Conservation (phyloP, 2,329 filamentous ascomycete species). For the Aureobasidium sp. region DNA sequence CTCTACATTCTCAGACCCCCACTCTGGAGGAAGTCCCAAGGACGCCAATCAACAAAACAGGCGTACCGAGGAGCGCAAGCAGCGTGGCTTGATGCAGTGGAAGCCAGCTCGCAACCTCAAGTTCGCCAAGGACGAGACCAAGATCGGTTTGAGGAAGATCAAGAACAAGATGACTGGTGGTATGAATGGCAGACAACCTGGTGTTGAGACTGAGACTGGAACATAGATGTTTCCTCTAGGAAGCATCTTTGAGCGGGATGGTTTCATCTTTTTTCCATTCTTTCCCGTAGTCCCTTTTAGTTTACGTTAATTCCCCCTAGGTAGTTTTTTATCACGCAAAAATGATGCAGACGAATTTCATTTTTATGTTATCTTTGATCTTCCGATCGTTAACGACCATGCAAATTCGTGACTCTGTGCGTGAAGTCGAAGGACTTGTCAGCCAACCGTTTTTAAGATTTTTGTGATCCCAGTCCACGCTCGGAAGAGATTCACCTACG, state of each 20-base stretch:
- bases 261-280: background rate
- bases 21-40: conserved; percentile 30
- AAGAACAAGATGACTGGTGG: conserved; percentile 63
- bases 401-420: too few species aligned
- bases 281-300: background rate
- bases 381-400: too few species aligned
- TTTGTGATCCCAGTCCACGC: too few species aligned
- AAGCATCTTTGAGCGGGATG: background rate
- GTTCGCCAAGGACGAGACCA: conserved; percentile 82
- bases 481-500: too few species aligned
- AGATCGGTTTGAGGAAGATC: conserved; percentile 65
- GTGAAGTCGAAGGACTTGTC: too few species aligned
- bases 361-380: too few species aligned
- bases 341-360: conserved; percentile 5
- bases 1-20: conserved; percentile 1
- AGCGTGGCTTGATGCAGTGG: conserved; percentile 92
- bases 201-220: conserved; percentile 60
- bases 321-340: background rate
- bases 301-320: background rate
- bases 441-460: too few species aligned
- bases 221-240: background rate
- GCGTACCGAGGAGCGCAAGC: conserved; percentile 67
- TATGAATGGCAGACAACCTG: conserved; percentile 72
- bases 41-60: conserved; percentile 60
- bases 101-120: conserved; percentile 74